Base-by-base conservation (phyloP, 495 filamentous ascomycete genomes). In the Xylaria venustula region DNA sequence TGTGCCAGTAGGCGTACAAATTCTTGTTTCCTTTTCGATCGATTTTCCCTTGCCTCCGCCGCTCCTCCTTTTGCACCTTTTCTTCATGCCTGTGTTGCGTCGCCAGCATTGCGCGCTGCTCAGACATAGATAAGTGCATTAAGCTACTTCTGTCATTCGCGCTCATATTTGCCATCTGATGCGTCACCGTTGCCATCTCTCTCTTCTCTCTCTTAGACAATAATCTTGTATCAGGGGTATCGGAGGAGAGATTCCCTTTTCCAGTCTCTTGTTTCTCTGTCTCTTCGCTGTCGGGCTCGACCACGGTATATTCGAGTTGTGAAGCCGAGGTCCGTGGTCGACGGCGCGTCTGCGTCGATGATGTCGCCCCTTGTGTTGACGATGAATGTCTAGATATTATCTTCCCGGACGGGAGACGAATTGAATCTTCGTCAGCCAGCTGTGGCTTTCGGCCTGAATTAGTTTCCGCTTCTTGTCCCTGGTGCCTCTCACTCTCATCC, bases 21-120 rank as follows among this genome's bases (percentile, higher is more conserved):
- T 64, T 68, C 57, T 71, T 71, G 36, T 71, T 71, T 44, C 63
- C 68, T 53, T 68, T 71, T 19, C 63, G 44, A 40, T 71, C 63
- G 36, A 71, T 62, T 20, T 37, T 60, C 34, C 53, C 51, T 25
- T 56, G 63, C 54, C 45, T 56, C 34, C 68, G 60, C 17, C 41
- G 54, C 54, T 68, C 67, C 3, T 58, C 68, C 23, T 64, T 63
- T 51, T 67, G 67, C 40, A 49, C 56, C 49, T 68, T 68, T 11
- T 71, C 68, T n/a, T 51, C 54, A 9, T 67, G 68, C 45, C 62
- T 70, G 14, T 70, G 62, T 37, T 70, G 71, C 17, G 66, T 65
- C 7, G 66, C 65, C 30, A 75, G 61, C 25, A 75, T 34, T 8
- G 70, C 42, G 9, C 73, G 65, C 60, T 71, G 70, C 45, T 71